Conservation (phyloP, 2,329 filamentous ascomycete genomes). For the Fusarium annulatum region DNA sequence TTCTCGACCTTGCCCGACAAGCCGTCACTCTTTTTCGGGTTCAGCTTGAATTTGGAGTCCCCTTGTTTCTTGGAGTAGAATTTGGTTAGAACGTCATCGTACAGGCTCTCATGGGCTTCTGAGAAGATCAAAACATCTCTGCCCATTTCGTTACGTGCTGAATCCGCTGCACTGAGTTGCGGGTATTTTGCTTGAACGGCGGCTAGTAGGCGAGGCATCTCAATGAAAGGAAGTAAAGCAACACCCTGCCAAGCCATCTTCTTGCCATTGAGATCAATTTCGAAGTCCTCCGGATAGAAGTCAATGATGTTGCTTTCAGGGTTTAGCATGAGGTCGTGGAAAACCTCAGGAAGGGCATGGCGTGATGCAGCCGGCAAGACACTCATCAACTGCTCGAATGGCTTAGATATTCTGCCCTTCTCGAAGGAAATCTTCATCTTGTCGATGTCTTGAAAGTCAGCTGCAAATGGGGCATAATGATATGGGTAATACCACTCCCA, state of each 20-base stretch:
- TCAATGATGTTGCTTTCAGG: slow-evolving; percentile 92
- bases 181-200: slow-evolving; percentile 89
- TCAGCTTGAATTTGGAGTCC: slow-evolving; percentile 73
- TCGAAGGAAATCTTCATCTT: slow-evolving; percentile 85
- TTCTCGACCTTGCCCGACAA: slow-evolving; percentile 85
- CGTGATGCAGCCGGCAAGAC: slow-evolving; percentile 94
- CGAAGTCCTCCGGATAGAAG: slow-evolving; percentile 96
- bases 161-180: slow-evolving; percentile 79
- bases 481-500: slow-evolving; percentile 99
- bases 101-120: slow-evolving; percentile 80
- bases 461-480: slow-evolving; percentile 97
- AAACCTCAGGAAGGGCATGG: slow-evolving; percentile 87
- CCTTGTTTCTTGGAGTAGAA: slow-evolving; percentile 94
- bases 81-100: slow-evolving; percentile 82
- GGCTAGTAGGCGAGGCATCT: slow-evolving; percentile 84
- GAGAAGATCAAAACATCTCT: slow-evolving; percentile 86
- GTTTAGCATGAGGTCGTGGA: slow-evolving; percentile 91
- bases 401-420: slow-evolving; percentile 85
- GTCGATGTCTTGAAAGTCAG: slow-evolving; percentile 87
- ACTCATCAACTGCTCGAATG: slow-evolving; percentile 98
- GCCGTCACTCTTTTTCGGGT: slow-evolving; percentile 79
- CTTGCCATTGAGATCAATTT: slow-evolving; percentile 94
- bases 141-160: slow-evolving; percentile 80
- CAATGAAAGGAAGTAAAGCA: slow-evolving; percentile 93
- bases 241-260: slow-evolving; percentile 99